These are phyloP conservation scores for Entomortierella lignicola DNA, from an alignment of 192 early-diverging fungal genomes.

Conservation along the genomic window DNA sequence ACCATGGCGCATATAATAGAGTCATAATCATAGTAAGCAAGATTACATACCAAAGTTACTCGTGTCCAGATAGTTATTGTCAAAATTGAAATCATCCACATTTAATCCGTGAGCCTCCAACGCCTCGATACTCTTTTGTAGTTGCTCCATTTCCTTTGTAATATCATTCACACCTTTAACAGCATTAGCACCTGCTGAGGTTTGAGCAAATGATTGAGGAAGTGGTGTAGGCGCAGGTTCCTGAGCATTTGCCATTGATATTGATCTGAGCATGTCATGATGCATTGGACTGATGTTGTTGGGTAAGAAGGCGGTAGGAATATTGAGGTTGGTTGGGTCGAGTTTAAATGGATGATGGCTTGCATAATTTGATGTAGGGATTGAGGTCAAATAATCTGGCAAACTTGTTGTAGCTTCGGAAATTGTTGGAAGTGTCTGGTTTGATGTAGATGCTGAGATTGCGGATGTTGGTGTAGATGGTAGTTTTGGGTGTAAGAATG, in stretches of 20 bases:
- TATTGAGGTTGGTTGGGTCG: slow-evolving; percentile 21
- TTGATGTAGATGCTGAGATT: slow-evolving; percentile 6
- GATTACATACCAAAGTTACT: slow-evolving; percentile 19
- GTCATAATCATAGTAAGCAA: background rate
- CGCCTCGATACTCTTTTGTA: slow-evolving; percentile 44
- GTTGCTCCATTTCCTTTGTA: slow-evolving; percentile 39
- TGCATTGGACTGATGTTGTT: slow-evolving; percentile 33
- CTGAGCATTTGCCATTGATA: slow-evolving; percentile 45
- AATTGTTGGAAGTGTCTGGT: background rate
- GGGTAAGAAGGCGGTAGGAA: slow-evolving; percentile 32
- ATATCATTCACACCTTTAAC: slow-evolving; percentile 43
- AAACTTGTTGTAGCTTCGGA: background rate
- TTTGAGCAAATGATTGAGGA: slow-evolving; percentile 34
- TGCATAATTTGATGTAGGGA: slow-evolving; percentile 6
- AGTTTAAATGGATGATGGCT: slow-evolving; percentile 24
- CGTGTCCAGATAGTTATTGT: slow-evolving; percentile 23
- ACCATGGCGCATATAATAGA: background rate
- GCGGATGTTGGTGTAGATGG: slow-evolving; percentile 2
- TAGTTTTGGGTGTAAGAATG: background rate
- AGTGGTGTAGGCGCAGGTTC: slow-evolving; percentile 15
- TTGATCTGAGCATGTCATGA: slow-evolving; percentile 43
- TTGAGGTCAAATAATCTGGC: slow-evolving; percentile 1
- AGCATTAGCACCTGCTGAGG: slow-evolving; percentile 31
- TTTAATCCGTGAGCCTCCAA: slow-evolving; percentile 41
- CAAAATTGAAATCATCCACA: slow-evolving; percentile 41